Evolutionary conservation across 1,139 yeast genomes (phyloP), one percentile per base, ranked within the genome.

Genomic region (Protomyces pachydermus): DNA sequence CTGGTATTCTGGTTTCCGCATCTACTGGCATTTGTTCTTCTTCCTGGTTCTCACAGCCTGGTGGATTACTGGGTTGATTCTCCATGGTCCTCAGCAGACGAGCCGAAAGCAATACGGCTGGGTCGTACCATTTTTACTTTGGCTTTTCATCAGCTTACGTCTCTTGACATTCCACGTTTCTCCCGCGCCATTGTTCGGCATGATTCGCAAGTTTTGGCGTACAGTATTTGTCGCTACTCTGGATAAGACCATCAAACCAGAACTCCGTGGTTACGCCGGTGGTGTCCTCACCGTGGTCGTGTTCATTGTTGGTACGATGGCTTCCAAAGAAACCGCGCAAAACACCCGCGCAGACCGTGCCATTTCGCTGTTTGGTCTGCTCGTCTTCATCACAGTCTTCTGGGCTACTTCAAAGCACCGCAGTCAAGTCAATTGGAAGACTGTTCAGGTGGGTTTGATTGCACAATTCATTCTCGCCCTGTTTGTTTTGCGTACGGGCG

Each of bases 11-110:
- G 62, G 62, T 14, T 58, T 38, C 56, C 45, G 46, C 14, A 12
- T 52, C 20, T 58, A 58, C 45, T 58, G 62, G 62, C 62, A 58
- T 46, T 20, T 42, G 20, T 23, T 58, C 18, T 58, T 74, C 63
- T 76, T 74, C 5, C 60, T 69, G 25, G 81, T 84, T 69, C 84
- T 84, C 77, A 84, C 88, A 3, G 80, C 85, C 3, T 84, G 88
- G 88, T 84, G 87, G 87, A 72, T 84, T 46, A 80, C 86, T 14
- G 82, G 84, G 63, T 65, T 84, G 35, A 81, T 79, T 65, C 88
- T 60, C n/a, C 64, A 60, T 20, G 38, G 54, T 23, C 64, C 64
- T 14, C 45, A 39, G 14, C 62, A 58, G 53, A 46, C 55, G 28
- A 54, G 84, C 72, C 72, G 79, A 3, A 78, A 78, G 68, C 82